A percentile compares a stretch with the other conserved stretches of the same genome.
phyloP scores from a whole-genome alignment of 345 rosid genomes.

The Cardiospermum halicacabum region DNA sequence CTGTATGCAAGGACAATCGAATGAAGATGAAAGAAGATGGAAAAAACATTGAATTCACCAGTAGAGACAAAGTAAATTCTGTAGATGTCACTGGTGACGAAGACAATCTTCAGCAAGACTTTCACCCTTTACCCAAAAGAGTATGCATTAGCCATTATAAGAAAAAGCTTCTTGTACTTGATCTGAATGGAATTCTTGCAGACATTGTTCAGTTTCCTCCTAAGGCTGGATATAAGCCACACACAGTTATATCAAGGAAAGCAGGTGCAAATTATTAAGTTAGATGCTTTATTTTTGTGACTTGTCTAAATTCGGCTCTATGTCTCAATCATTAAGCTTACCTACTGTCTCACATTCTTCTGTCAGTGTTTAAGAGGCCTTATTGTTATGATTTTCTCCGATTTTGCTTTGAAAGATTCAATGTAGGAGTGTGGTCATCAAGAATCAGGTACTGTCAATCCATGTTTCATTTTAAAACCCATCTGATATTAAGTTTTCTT shows the following conservation, averaged over 20 bases:
- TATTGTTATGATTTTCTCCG: conserved; percentile 52
- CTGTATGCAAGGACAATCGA: conserved; percentile 10
- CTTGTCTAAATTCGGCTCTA: background rate
- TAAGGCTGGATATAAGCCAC: conserved; percentile 24
- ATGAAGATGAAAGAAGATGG: conserved; percentile 10
- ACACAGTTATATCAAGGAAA: conserved; percentile 37
- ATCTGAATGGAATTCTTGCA: conserved; percentile 79
- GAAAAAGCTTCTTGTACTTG: conserved; percentile 74
- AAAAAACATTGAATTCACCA: conserved; percentile 10
- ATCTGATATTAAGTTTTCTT: conserved; percentile 5
- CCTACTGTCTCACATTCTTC: conserved; percentile 1
- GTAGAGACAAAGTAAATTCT: conserved; percentile 9
- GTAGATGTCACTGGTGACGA: conserved; percentile 12
- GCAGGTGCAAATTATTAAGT: conserved; percentile 43
- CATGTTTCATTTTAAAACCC: background rate
- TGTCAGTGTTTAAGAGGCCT: conserved; percentile 76
- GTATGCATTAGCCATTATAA: conserved; percentile 21
- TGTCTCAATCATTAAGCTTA: conserved; percentile 2
- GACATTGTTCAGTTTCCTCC: conserved; percentile 38
- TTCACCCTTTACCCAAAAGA: conserved; percentile 20
- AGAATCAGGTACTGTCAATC: conserved; percentile 46
- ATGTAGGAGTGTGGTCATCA: conserved; percentile 89
- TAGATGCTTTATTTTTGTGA: background rate
- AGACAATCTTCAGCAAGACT: conserved; percentile 14
- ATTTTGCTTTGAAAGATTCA: conserved; percentile 79